Conservation (phyloP, 306 rosid species). For the Myrica gale region DNA sequence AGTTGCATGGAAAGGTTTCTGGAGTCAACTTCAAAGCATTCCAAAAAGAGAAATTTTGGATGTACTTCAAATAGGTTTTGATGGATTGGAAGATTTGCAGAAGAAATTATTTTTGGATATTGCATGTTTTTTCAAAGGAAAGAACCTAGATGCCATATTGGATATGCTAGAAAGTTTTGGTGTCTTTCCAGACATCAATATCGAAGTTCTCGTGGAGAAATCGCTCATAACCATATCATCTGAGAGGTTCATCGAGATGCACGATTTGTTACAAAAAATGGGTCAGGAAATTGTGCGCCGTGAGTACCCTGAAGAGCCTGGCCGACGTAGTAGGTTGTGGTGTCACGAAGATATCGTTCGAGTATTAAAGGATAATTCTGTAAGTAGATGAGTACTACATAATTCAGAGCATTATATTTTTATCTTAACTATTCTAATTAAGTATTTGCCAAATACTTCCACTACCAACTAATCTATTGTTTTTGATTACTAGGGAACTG, state of each 20-base stretch:
- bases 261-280: not conserved
- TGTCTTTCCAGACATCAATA: no score
- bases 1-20: not conserved
- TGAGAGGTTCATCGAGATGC: not conserved
- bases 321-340: not conserved
- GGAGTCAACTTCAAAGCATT: no score
- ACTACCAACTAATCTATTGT: not conserved
- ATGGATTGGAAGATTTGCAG: not conserved
- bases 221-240: not conserved
- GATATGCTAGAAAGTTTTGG: no score
- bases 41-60: not conserved
- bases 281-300: not conserved
- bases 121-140: not conserved
- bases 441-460: no score
- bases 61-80: not conserved
- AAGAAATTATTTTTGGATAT: not conserved
- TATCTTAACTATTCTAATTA: no score
- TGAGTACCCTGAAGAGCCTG: not conserved
- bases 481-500: not conserved
- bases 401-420: no score
- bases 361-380: not conserved
- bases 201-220: not conserved
- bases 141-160: no score
- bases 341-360: not conserved
- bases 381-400: not conserved